Percentiles rank a stretch among this genome's conserved stretches.
Conservation (phyloP, 257 asterid species). For the Fraxinus excelsior region DNA sequence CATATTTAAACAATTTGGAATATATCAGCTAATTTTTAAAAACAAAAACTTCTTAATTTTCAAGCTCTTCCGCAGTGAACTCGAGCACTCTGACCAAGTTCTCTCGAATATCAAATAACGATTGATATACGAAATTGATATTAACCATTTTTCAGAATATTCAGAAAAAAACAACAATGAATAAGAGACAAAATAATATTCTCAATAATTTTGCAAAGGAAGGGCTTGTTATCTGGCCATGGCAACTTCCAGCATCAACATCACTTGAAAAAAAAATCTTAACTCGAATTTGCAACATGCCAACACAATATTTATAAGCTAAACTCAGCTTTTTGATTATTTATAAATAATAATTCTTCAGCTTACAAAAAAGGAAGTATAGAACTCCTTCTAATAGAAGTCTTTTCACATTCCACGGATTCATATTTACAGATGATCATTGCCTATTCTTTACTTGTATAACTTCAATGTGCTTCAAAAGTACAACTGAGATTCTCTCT, state of each 20-base stretch:
- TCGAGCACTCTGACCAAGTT: too few relatives aligned
- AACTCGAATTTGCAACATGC: not conserved
- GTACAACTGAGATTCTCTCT: not conserved
- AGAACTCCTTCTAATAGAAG: not conserved
- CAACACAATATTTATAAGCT: not conserved
- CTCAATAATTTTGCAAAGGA: not conserved
- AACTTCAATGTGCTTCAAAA: not conserved
- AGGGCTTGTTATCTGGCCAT: not conserved
- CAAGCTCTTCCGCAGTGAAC: too few relatives aligned
- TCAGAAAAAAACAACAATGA: too few relatives aligned
- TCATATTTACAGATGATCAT: constrained; percentile 24
- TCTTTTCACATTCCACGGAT: not conserved
- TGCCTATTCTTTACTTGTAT: constrained; percentile 5
- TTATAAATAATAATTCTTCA: not conserved
- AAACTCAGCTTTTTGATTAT: not conserved
- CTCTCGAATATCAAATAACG: too few relatives aligned
- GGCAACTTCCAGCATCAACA: too few relatives aligned
- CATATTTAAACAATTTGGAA: too few relatives aligned
- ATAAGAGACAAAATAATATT: too few relatives aligned
- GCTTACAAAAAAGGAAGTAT: not conserved
- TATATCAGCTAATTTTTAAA: too few relatives aligned
- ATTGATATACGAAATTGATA: too few relatives aligned
- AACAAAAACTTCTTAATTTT: too few relatives aligned
- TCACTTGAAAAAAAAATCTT: too few relatives aligned
- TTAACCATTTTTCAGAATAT: too few relatives aligned